Base-by-base conservation (phyloP, 2,329 filamentous ascomycete species). In the Mycosphaerella sp. region DNA sequence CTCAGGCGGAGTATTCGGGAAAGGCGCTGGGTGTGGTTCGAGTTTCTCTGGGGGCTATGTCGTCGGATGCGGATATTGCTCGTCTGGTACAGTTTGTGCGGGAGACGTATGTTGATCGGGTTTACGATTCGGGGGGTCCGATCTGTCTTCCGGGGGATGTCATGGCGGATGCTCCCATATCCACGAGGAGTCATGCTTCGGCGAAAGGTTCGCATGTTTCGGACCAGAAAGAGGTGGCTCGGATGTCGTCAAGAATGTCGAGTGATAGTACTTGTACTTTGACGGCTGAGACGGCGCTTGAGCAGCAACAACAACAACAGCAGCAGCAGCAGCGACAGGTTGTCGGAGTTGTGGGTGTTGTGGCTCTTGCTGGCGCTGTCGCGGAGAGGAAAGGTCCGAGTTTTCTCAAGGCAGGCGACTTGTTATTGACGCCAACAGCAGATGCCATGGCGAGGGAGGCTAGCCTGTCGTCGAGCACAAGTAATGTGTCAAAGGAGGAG, bases 21-120 rank as follows among this genome's bases (percentile, higher is more conserved):
- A 93, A 90, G 63, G 88, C 91, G 3, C 95, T 89, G 0, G 92
- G 92, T 1, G 82, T 93, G 32, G 82, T 96, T 57, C 82, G 92
- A 57, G 82, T 84, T 32, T 96, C 90, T 64, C 70, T 96, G 0
- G 92, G 91, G 2, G 88, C 91, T 0, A 95, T 95, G 87, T 95
- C 87, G 64, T 91, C 82, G 17, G 66, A 81, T 23, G 74, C 76
- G 5, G 92, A 97, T 67, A 80, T 95, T 11, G 77, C 84, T 32
- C 74, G 71, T 7, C 87, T 96, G 49, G 59, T 92, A 7, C n/a
- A 45, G 7, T 67, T 67, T 52, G 44, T 66, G 12, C 41, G 57
- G 6, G 58, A 60, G 12, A 60, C 44, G 1, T 66, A 64, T 21
- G 39, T 66, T 44, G 59, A 67, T 45, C 49, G 56, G 1, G 55